Evolutionary conservation across 306 rosid species (phyloP).

Genomic region (Cicer bijugum): DNA sequence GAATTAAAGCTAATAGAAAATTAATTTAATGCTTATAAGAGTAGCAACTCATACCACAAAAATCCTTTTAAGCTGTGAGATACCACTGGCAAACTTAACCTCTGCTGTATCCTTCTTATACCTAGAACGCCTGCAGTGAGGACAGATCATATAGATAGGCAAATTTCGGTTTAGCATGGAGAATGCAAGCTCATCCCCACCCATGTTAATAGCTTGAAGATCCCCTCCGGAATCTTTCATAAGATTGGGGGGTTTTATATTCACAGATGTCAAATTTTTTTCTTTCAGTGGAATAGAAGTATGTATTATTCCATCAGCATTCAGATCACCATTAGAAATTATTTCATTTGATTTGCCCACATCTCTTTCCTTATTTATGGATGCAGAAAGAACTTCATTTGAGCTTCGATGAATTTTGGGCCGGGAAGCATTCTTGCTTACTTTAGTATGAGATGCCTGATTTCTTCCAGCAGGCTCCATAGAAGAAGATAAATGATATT

Average conservation of each 20-base stretch:
- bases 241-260: constrained; percentile 46
- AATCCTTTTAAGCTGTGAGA: constrained; percentile 91
- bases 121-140: constrained; percentile 74
- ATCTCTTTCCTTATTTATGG: constrained; percentile 59
- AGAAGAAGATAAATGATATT: constrained; percentile 56
- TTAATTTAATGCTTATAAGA: constrained; percentile 36
- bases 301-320: constrained; percentile 47
- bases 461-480: constrained; percentile 50
- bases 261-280: constrained; percentile 52
- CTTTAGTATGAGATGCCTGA: constrained; percentile 53
- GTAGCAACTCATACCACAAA: constrained; percentile 69
- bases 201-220: constrained; percentile 55
- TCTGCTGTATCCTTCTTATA: constrained; percentile 62
- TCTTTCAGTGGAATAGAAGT: constrained; percentile 50
- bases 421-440: constrained; percentile 57
- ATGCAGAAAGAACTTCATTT: constrained; percentile 52
- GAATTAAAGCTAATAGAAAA: constrained; percentile 36
- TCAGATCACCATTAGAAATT: constrained; percentile 52
- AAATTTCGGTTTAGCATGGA: constrained; percentile 74
- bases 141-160: constrained; percentile 89
- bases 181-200: constrained; percentile 67
- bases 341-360: constrained; percentile 57
- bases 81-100: constrained; percentile 71
- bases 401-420: constrained; percentile 61
- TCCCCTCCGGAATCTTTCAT: constrained; percentile 58